These are phyloP conservation scores for Salvia miltiorrhiza DNA, from an alignment of 257 asterid genomes.

Conservation along the genomic window DNA sequence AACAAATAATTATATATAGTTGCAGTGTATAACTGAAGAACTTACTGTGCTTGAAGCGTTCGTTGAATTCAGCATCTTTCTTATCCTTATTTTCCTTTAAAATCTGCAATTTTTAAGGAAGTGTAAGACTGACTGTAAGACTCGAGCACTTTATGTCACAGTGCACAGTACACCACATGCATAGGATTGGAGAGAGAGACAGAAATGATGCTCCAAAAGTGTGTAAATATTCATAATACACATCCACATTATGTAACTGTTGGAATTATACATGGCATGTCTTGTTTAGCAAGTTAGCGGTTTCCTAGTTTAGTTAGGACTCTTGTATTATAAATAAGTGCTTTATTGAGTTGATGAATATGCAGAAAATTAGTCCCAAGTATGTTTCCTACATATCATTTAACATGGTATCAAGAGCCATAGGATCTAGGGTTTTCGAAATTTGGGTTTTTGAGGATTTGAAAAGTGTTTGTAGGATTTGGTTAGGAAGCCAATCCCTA, in stretches of 20 bases:
- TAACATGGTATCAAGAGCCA: not conserved
- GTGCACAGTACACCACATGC: not conserved
- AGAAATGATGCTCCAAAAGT: not conserved
- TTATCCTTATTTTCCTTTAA: constrained; percentile 87
- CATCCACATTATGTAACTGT: not conserved
- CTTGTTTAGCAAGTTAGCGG: no score
- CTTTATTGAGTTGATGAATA: not conserved
- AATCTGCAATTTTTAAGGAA: constrained; percentile 40
- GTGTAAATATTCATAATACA: not conserved
- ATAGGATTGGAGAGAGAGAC: not conserved
- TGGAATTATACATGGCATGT: no score
- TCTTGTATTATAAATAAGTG: no score
- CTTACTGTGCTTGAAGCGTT: constrained; percentile 94
- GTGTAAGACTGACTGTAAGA: not conserved
- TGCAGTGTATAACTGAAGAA: constrained; percentile 12
- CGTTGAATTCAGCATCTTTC: constrained; percentile 90
- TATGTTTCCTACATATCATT: not conserved
- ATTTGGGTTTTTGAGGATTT: no score
- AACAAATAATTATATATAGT: not conserved
- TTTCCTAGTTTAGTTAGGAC: no score
- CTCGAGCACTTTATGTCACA: not conserved
- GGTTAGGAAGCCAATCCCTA: no score
- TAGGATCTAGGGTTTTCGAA: not conserved
- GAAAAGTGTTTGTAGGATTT: no score
- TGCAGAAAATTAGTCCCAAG: not conserved